These are phyloP conservation scores for Candida pseudoviswanathii DNA, from an alignment of 1,139 yeast species.

Conservation along the genomic window DNA sequence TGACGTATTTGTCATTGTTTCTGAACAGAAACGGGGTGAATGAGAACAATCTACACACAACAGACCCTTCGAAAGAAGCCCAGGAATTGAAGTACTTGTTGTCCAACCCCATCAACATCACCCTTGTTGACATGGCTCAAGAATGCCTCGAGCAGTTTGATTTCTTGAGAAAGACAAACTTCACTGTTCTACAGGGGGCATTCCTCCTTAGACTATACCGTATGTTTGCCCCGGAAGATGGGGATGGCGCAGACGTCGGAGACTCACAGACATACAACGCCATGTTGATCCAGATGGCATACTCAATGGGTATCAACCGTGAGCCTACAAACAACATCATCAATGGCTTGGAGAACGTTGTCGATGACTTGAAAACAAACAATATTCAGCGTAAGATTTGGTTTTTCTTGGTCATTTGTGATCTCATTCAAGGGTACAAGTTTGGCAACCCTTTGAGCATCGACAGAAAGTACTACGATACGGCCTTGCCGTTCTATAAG, in stretches of 20 bases:
- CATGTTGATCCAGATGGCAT: slow-evolving; percentile 44
- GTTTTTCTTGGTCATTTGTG: slow-evolving; percentile 43
- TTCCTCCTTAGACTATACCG: slow-evolving; percentile 41
- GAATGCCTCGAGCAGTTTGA: slow-evolving; percentile 56
- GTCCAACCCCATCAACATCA: slow-evolving; percentile 48
- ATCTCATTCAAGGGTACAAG: slow-evolving; percentile 28
- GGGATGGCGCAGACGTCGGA: slow-evolving; percentile 49
- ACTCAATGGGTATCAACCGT: slow-evolving; percentile 48
- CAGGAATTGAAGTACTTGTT: slow-evolving; percentile 45
- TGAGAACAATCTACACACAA: slow-evolving; percentile 24
- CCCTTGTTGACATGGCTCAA: slow-evolving; percentile 51
- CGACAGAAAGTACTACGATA: slow-evolving; percentile 25
- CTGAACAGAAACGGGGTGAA: slow-evolving; percentile 34
- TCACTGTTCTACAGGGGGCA: slow-evolving; percentile 53
- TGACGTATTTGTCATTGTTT: slow-evolving; percentile 34
- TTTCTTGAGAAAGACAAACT: slow-evolving; percentile 45
- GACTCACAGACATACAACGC: slow-evolving; percentile 44
- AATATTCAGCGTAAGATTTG: slow-evolving; percentile 55
- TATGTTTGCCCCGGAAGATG: slow-evolving; percentile 52
- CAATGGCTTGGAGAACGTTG: slow-evolving; percentile 15
- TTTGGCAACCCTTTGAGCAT: slow-evolving; percentile 35
- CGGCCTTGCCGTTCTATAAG: slow-evolving; percentile 28
- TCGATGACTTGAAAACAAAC: slow-evolving; percentile 29
- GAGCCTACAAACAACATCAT: slow-evolving; percentile 30
- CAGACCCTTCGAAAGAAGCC: slow-evolving; percentile 21